Percentiles rank a stretch among this genome's conserved stretches.
Evolutionary conservation across 345 rosid species (phyloP).

Genomic region (Ceriops zippeliana): DNA sequence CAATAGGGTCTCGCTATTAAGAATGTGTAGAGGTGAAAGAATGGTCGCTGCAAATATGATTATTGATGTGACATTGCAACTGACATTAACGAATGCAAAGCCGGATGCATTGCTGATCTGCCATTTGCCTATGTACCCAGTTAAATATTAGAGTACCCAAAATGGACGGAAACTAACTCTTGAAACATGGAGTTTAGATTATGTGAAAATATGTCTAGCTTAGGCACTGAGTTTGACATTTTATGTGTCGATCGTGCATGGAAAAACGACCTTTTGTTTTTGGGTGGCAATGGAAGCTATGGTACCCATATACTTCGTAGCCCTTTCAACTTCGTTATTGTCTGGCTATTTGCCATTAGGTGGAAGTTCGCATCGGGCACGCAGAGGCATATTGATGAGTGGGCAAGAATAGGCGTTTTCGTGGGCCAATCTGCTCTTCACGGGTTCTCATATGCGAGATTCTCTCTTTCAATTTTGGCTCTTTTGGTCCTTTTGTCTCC

Average conservation of each 20-base stretch:
- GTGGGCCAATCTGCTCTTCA: conserved; percentile 43
- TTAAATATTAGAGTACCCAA: conserved; percentile 9
- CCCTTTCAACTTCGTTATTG: no score
- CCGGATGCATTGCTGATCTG: neutral
- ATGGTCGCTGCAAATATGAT: neutral
- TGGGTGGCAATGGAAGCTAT: no score
- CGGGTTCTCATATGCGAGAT: conserved; percentile 58
- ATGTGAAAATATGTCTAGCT: no score
- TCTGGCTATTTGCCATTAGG: no score
- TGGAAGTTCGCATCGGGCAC: no score
- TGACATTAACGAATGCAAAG: neutral
- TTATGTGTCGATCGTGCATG: neutral
- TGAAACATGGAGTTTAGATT: neutral
- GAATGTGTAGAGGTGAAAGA: no score
- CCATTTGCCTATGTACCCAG: neutral
- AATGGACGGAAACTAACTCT: conserved; percentile 8
- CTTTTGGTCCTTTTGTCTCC: conserved; percentile 20
- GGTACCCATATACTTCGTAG: no score
- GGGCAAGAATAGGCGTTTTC: conserved; percentile 1
- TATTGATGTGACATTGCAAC: conserved; percentile 13
- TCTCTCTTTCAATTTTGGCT: conserved; percentile 30
- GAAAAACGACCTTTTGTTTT: neutral
- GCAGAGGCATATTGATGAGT: conserved; percentile 15
- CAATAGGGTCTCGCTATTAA: no score
- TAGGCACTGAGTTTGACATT: no score